Base-by-base conservation (phyloP, 2,329 filamentous ascomycete species). In the Exophiala sideris region DNA sequence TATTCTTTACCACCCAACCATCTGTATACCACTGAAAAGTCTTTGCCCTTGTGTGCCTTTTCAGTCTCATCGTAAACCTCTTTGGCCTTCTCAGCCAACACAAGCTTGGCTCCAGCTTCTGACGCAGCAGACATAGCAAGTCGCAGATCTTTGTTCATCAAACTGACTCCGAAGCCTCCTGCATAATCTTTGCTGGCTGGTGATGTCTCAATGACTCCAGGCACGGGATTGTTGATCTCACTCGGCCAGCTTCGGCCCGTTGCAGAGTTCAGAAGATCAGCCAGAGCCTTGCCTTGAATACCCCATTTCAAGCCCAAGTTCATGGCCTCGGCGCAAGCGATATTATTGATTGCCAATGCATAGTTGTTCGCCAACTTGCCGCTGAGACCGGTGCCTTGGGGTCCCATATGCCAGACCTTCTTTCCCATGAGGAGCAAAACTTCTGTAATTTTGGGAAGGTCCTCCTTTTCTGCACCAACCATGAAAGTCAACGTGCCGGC, bases 311-410 rank as follows among this genome's bases (percentile, higher is more conserved):
- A 76, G 3, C 82, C 83, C 67, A 86, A 77, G 56, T 83, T 84
- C 82, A 86, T 85, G 5, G 82, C 83, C 66, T 86, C 83, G 3
- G 81, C 81, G 0, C 82, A 83, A 2, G 83, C 83, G 54, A 86
- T 91, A 72, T 99, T 99, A 77, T 91, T 95, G 63, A 97, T 84
- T 3, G 91, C 92, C 3, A 99, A 79, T 24, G 97, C 82, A 70
- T 99, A 99, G 73, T 99, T 99, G 75, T 99, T 99, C 49, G 92
- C 91, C 32, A 99, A 79, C 74, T 99, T 99, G 36, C 88, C 94
- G 9, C 90, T 88, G 1, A 99, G 80, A 0, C 94, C 94, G 2
- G 89, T 83, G 9, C 91, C 91, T 62, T 95, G 91, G 0, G 78
- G 78, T 3, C 94, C 94, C 65, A 95, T 87, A 69, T 95, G 91